phyloP scores from a whole-genome alignment of 2,329 filamentous ascomycete species.

The Arthrobotrys conoides region DNA sequence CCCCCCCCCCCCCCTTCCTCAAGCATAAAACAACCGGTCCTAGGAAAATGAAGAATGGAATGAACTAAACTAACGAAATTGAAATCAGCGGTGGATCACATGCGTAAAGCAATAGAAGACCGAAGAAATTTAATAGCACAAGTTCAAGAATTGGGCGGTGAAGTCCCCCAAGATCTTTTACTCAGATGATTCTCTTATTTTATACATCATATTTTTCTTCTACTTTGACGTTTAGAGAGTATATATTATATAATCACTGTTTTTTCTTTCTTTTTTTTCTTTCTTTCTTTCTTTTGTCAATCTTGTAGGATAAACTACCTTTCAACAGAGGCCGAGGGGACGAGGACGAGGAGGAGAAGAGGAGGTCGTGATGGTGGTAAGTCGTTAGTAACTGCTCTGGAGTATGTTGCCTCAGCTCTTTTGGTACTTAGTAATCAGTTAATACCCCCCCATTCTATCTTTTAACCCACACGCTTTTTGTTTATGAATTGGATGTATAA shows the following conservation, averaged over 20 bases:
- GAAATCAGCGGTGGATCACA: conserved; percentile 73
- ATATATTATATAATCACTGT: not conserved
- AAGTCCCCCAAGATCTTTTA: conserved; percentile 67
- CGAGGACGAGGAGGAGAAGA: not conserved
- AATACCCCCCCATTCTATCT: not conserved
- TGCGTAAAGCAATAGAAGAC: conserved; percentile 74
- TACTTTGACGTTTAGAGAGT: conserved; percentile 3
- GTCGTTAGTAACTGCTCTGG: not conserved
- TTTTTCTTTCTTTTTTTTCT: not conserved
- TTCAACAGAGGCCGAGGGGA: not conserved
- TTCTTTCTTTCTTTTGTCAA: not conserved
- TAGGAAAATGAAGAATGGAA: too few species aligned
- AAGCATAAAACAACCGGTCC: too few species aligned
- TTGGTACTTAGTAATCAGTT: conserved; percentile 2
- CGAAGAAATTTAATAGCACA: conserved; percentile 73
- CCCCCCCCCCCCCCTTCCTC: too few species aligned
- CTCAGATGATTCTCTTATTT: conserved; percentile 18
- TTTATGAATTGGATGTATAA: not conserved
- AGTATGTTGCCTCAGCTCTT: not conserved
- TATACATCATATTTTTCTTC: not conserved
- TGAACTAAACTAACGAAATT: not conserved
- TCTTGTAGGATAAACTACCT: conserved; percentile 13
- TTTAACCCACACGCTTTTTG: not conserved
- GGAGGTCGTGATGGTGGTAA: not conserved
- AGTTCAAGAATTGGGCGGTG: conserved; percentile 74